Base-by-base conservation (phyloP, 805 yeast genomes). In the Brettanomyces nanus region DNA sequence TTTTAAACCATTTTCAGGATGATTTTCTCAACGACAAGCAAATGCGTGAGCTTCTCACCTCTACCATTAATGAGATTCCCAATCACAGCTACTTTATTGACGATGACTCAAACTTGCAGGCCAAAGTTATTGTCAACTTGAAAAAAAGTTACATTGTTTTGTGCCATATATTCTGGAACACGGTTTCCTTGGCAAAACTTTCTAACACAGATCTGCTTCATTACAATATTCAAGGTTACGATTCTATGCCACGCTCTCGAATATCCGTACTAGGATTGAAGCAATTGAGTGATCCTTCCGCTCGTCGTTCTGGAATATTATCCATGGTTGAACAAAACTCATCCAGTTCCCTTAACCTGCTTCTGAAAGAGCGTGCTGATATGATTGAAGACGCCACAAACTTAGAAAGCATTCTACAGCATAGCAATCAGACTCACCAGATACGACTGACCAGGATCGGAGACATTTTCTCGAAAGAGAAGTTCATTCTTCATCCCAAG, bases 1-100 rank as follows among this genome's bases (percentile, higher is more conserved):
- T 90, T 15, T 60, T 85, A 42, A 90, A 89, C 58, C 89, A 85
- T 56, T 92, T 86, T 51, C 69, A 77, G 30, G 90, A 85, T 53
- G 97, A 92, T 58, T 92, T 89, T 54, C 63, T 80, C 19, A 59
- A 71, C 13, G 66, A 73, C 34, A 48, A 61, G 17, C 65, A 69
- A 38, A 58, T 81, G 25, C 62, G 87, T 38, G 45, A 49, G 18
- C 47, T 57, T 19, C 69, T 76, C 40, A 56, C 68, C 3, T 44
- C 56, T 11, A 65, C 66, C 13, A 45, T 77, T 28, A 68, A 73
- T 53, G 61, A 57, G 45, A 37, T 67, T 42, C 35, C 67, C 7
- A 54, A 36, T 48, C 52, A 45, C 39, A 38, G 31, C 7, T 41
- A 37, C 28, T 53, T 38, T 35, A 41, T 44, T 9, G 45, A 47